phyloP scores from a whole-genome alignment of 345 rosid genomes.

The Limnanthes douglasii region DNA sequence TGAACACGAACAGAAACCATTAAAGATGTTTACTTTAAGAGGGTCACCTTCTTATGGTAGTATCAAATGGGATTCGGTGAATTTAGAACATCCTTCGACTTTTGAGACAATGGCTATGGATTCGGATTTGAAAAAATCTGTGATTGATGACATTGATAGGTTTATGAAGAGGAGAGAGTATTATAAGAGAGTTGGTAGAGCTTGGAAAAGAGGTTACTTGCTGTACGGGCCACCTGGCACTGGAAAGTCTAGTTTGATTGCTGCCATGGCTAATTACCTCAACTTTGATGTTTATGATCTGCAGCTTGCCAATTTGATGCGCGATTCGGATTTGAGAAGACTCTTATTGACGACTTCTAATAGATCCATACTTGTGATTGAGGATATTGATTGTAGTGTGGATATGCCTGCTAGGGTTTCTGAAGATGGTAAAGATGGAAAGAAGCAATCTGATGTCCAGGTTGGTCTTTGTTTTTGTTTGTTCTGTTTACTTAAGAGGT shows the following conservation, averaged over 20 bases:
- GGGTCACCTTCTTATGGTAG: neutral
- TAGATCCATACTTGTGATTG: slow-evolving; percentile 46
- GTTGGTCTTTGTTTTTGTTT: slow-evolving; percentile 11
- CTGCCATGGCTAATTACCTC: slow-evolving; percentile 61
- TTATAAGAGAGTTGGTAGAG: slow-evolving; percentile 43
- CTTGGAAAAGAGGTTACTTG: slow-evolving; percentile 70
- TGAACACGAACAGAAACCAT: slow-evolving; percentile 15
- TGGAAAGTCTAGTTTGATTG: slow-evolving; percentile 59
- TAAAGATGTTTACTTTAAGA: slow-evolving; percentile 37
- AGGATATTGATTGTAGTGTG: slow-evolving; percentile 47
- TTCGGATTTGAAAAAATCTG: slow-evolving; percentile 17
- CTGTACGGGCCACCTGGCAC: slow-evolving; percentile 72
- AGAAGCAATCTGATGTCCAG: slow-evolving; percentile 16
- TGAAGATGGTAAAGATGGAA: slow-evolving; percentile 11
- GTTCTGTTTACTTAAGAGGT: too few species aligned
- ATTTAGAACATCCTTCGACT: slow-evolving; percentile 51
- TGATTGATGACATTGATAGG: slow-evolving; percentile 38
- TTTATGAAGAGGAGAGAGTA: slow-evolving; percentile 41
- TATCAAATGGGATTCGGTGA: slow-evolving; percentile 31
- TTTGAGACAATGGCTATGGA: slow-evolving; percentile 66
- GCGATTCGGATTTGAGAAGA: slow-evolving; percentile 37
- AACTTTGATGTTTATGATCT: slow-evolving; percentile 53
- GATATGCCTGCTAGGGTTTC: slow-evolving; percentile 28
- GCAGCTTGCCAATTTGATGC: slow-evolving; percentile 26
- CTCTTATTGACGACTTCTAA: slow-evolving; percentile 30